phyloP scores from a whole-genome alignment of 2,329 filamentous ascomycete species.

The Calonectria hongkongensis region DNA sequence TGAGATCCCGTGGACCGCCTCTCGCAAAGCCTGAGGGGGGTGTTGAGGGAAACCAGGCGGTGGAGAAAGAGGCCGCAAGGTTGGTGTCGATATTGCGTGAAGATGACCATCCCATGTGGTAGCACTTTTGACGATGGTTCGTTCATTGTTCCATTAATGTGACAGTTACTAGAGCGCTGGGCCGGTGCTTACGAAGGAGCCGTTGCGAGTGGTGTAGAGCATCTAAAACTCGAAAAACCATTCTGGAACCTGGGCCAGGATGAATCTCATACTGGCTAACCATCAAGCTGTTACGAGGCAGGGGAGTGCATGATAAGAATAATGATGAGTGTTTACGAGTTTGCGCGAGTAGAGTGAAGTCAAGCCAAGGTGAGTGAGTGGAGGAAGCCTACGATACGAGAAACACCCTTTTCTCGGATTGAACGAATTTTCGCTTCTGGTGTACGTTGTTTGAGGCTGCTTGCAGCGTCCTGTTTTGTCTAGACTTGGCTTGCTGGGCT shows the following conservation, averaged over 20 bases:
- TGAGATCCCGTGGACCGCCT: slow-evolving; percentile 24
- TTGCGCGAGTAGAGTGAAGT: slow-evolving; percentile 6
- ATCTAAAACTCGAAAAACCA: neutral
- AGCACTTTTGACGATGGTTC: slow-evolving; percentile 44
- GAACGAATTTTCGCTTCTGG: slow-evolving; percentile 12
- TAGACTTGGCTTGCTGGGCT: neutral
- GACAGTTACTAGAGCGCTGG: neutral
- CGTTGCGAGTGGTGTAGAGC: neutral
- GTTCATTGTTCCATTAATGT: slow-evolving; percentile 25
- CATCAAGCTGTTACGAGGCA: neutral
- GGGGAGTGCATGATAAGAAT: slow-evolving; percentile 12
- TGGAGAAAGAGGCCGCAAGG: slow-evolving; percentile 22
- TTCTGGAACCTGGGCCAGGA: neutral
- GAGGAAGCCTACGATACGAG: slow-evolving; percentile 15
- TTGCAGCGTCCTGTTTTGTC: neutral
- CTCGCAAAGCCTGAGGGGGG: slow-evolving; percentile 11
- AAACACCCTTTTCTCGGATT: slow-evolving; percentile 25
- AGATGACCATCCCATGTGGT: slow-evolving; percentile 43
- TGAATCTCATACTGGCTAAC: slow-evolving; percentile 1
- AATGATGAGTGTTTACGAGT: neutral
- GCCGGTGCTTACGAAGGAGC: neutral
- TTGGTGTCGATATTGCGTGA: slow-evolving; percentile 1
- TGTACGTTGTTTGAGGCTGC: neutral
- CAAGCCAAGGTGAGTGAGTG: neutral
- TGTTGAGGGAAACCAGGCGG: neutral